phyloP scores from a whole-genome alignment of 441 rosid genomes.

The Lagerstroemia fauriei region DNA sequence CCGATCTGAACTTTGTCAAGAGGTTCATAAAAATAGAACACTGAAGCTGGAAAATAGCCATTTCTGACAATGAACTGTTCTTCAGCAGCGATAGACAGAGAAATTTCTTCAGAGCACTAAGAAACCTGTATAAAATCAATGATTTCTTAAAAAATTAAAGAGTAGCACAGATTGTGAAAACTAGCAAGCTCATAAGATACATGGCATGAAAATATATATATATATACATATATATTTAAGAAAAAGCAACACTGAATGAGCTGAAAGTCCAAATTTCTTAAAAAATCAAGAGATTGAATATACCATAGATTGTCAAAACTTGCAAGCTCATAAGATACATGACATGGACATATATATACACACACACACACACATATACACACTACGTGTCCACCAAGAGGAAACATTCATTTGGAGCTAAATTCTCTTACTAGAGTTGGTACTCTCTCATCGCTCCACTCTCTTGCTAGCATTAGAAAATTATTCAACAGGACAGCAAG shows the following conservation, averaged over 20 bases:
- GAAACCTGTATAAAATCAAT: conserved; percentile 63
- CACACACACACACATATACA: too few species aligned
- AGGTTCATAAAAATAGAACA: conserved; percentile 81
- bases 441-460: not conserved
- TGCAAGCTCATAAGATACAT: not conserved
- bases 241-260: not conserved
- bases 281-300: not conserved
- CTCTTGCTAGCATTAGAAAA: not conserved
- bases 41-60: conserved; percentile 95
- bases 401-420: not conserved
- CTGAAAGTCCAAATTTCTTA: conserved; percentile 8
- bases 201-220: not conserved
- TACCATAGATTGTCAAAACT: not conserved
- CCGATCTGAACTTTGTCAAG: conserved; percentile 76
- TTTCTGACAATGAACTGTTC: conserved; percentile 92
- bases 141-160: conserved; percentile 19
- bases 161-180: not conserved
- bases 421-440: not conserved
- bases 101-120: conserved; percentile 77
- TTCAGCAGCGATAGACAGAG: conserved; percentile 87
- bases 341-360: not conserved
- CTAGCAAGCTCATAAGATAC: not conserved
- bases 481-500: not conserved
- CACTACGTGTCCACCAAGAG: not conserved
- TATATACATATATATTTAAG: too few species aligned